A percentile compares a stretch with the other conserved stretches of the same genome.
phyloP scores from a whole-genome alignment of 768 basidiomycete species.

The Suillus weaverae region DNA sequence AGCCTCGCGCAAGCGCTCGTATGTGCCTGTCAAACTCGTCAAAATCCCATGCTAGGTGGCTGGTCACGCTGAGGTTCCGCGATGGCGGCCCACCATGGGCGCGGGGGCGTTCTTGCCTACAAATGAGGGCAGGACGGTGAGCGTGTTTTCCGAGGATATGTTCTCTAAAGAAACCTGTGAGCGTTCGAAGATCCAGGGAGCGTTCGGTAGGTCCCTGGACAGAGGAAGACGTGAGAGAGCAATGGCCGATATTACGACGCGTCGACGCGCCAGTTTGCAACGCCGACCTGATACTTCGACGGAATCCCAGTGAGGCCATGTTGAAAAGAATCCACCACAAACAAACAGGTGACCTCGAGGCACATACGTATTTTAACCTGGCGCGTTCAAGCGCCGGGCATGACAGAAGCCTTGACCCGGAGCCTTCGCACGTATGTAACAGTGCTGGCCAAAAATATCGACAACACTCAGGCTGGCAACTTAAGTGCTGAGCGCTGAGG shows the following conservation, averaged over 20 bases:
- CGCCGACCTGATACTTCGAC: not conserved
- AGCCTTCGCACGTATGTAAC: not conserved
- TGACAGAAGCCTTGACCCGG: not conserved
- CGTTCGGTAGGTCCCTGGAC: slow-evolving; percentile 59
- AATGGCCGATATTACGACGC: slow-evolving; percentile 7
- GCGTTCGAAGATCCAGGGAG: slow-evolving; percentile 54
- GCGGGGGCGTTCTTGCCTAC: slow-evolving; percentile 54
- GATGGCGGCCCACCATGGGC: slow-evolving; percentile 62
- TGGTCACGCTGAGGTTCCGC: slow-evolving; percentile 45
- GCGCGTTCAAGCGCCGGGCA: not conserved
- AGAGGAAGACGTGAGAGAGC: slow-evolving; percentile 45
- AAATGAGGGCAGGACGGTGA: slow-evolving; percentile 62
- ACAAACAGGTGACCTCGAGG: not conserved
- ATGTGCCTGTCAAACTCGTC: slow-evolving; percentile 67
- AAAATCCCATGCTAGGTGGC: slow-evolving; percentile 73
- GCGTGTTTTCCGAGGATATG: slow-evolving; percentile 53
- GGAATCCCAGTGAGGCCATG: not conserved
- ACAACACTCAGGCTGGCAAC: too few species aligned
- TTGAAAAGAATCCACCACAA: not conserved
- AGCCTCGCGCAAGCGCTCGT: slow-evolving; percentile 65
- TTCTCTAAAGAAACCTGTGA: slow-evolving; percentile 59
- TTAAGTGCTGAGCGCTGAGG: too few species aligned
- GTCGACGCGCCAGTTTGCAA: not conserved
- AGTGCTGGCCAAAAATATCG: not conserved
- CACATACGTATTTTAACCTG: not conserved